Conservation (phyloP, 495 filamentous ascomycete genomes). For the Cercophora scortea region DNA sequence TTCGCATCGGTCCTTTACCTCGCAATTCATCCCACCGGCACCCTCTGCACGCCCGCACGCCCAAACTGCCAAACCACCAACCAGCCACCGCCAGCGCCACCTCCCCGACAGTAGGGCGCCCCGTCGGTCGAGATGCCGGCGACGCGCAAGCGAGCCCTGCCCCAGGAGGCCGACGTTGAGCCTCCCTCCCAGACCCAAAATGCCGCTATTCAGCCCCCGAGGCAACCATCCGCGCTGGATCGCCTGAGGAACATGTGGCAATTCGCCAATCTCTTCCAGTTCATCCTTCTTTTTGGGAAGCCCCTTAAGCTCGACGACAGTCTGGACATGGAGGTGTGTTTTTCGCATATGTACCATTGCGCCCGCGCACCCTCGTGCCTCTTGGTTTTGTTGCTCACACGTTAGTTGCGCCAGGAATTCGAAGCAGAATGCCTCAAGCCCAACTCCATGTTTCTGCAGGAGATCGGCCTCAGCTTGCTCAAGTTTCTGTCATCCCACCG, state of each 20-base stretch:
- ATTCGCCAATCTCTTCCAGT: conserved; percentile 91
- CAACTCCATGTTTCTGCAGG: conserved; percentile 61
- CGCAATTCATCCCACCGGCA: not conserved
- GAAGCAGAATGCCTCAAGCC: conserved; percentile 82
- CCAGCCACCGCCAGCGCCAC: too few relatives aligned
- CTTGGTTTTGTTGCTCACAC: not conserved
- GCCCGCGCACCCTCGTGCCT: not conserved
- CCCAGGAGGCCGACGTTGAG: conserved; percentile 42
- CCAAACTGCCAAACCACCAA: too few relatives aligned
- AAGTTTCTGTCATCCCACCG: conserved; percentile 93
- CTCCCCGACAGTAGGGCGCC: too few relatives aligned
- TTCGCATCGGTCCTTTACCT: not conserved
- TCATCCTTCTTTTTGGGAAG: conserved; percentile 80
- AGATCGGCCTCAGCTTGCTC: conserved; percentile 81
- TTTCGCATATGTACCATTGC: not conserved
- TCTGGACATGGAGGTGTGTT: conserved; percentile 73
- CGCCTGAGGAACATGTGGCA: conserved; percentile 85
- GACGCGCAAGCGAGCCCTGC: conserved; percentile 61
- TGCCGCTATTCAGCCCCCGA: conserved; percentile 14
- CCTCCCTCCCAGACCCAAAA: not conserved
- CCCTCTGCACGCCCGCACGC: too few relatives aligned
- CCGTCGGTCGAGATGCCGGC: conserved; percentile 34
- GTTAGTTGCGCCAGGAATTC: conserved; percentile 56
- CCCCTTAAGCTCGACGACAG: conserved; percentile 82
- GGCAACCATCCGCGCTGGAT: conserved; percentile 46